Base-by-base conservation (phyloP, 176 grass and related monocot genomes). In the Cenchrus fungigraminus region DNA sequence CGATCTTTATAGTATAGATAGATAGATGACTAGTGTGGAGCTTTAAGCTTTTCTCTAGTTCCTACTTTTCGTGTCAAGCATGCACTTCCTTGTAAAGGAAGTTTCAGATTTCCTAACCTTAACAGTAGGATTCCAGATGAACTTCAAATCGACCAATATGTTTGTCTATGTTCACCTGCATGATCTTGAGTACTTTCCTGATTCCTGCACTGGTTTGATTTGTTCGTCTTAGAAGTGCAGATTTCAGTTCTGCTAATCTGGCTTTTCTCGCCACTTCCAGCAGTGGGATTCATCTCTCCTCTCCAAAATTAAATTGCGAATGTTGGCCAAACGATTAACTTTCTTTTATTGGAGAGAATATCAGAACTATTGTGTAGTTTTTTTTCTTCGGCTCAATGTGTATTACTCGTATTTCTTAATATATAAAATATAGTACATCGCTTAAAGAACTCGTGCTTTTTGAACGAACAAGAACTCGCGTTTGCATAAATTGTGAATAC, bases 51-150 rank as follows among this genome's bases (percentile, higher is more conserved):
- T 10, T 22, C 60, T 46, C 20, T 65, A 9, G 58, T 47, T 80
- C 59, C 8, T 45, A 28, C 16, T 55, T 88, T 42, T 65, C 54
- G 20, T 79, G 68, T 76, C 17, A 76, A 3, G 32, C 55, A 76
- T 1, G 32, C 55, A 43, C 16, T 19, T 37, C 52, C 52, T 16
- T 11, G 29, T 3, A 1, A 15, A 22, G 31, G 13, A 8, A 29
- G 3, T 10, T 4, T 56, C 29, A 68, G 77, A 80, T 68, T 12
- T 10, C 67, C 31, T 47, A 2, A 67, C 40, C 63, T 70, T 69
- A 59, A 53, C 14, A 66, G n/a, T 57, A 67, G 66, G 51, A 72
- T 62, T 42, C 74, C 74, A 46, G 76, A 78, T 60, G 80, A 37
- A 40, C 52, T 15, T 55, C 53, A 13, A 55, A 1, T 40, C 3